Evolutionary conservation across 371 early-diverging fungal species (phyloP).

Genomic region (Mucor ambiguus): DNA sequence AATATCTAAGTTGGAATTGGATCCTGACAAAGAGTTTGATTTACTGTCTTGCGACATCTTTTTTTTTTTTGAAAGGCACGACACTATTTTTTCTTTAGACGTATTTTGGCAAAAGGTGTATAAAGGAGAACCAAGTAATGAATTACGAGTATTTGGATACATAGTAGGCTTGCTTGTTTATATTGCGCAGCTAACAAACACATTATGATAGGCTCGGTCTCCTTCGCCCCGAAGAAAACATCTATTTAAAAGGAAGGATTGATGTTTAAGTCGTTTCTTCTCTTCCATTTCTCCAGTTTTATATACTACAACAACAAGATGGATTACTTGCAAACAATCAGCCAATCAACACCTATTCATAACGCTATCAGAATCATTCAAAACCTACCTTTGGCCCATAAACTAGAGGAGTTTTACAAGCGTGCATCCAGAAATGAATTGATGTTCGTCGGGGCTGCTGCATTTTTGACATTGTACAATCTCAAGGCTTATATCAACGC

Average conservation of each 20-base stretch:
- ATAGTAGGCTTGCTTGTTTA: background rate
- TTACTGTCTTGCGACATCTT: too few relatives aligned
- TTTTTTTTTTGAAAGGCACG: too few relatives aligned
- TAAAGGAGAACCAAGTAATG: background rate
- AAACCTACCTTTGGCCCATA: slow-evolving; percentile 8
- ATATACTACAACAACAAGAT: background rate
- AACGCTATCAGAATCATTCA: slow-evolving; percentile 9
- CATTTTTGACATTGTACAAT: slow-evolving; percentile 33
- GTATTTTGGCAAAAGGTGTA: too few relatives aligned
- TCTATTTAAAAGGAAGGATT: background rate
- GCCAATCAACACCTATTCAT: slow-evolving; percentile 15
- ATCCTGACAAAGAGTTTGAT: too few relatives aligned
- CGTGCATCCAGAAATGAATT: slow-evolving; percentile 35
- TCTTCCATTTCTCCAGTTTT: background rate
- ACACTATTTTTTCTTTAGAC: too few relatives aligned
- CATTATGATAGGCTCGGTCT: background rate
- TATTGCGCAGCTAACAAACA: background rate
- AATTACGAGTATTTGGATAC: background rate
- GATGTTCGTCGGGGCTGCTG: slow-evolving; percentile 27
- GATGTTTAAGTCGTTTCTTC: background rate
- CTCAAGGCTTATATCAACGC: slow-evolving; percentile 24
- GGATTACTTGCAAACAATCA: slow-evolving; percentile 6
- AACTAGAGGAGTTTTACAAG: slow-evolving; percentile 15
- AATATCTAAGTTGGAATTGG: too few relatives aligned
- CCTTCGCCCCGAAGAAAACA: background rate